phyloP scores from a whole-genome alignment of 1,284 basidiomycete species.

The Fomes fomentarius region DNA sequence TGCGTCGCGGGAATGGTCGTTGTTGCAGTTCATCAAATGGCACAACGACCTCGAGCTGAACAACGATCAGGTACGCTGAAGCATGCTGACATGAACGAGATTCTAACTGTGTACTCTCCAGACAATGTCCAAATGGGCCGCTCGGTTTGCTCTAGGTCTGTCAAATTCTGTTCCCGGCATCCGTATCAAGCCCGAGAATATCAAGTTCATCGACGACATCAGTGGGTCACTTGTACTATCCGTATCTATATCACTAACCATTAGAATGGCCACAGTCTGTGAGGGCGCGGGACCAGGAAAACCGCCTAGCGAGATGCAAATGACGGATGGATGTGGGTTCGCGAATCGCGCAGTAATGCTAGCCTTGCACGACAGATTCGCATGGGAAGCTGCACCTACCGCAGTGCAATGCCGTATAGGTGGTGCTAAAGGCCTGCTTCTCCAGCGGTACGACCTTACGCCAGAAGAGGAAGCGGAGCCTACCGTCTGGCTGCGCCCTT shows the following conservation, averaged over 20 bases:
- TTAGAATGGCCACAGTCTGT: constrained; percentile 16
- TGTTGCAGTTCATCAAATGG: constrained; percentile 37
- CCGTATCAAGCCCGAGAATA: constrained; percentile 27
- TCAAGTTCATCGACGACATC: constrained; percentile 35
- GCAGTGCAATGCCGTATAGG: constrained; percentile 45
- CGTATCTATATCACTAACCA: constrained; percentile 22
- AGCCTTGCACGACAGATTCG: constrained; percentile 30
- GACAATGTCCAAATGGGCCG: constrained; percentile 45
- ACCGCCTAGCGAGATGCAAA: constrained; percentile 38
- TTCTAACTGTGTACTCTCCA: constrained; percentile 24
- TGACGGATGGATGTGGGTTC: constrained; percentile 51
- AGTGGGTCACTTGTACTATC: constrained; percentile 28
- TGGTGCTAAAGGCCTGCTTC: constrained; percentile 38
- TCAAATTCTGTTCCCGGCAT: constrained; percentile 46
- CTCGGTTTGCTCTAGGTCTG: constrained; percentile 41
- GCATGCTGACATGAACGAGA: no score
- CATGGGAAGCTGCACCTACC: constrained; percentile 36
- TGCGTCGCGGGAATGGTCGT: constrained; percentile 2
- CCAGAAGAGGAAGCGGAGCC: constrained; percentile 23
- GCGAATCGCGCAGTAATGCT: constrained; percentile 37
- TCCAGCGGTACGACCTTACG: constrained; percentile 17
- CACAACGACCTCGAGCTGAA: constrained; percentile 39
- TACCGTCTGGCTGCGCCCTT: constrained; percentile 40
- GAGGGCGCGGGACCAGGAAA: constrained; percentile 24
- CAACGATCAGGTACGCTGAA: constrained; percentile 39